Conservation (phyloP, 2,329 filamentous ascomycete genomes). For the Aspergillus clavatus region DNA sequence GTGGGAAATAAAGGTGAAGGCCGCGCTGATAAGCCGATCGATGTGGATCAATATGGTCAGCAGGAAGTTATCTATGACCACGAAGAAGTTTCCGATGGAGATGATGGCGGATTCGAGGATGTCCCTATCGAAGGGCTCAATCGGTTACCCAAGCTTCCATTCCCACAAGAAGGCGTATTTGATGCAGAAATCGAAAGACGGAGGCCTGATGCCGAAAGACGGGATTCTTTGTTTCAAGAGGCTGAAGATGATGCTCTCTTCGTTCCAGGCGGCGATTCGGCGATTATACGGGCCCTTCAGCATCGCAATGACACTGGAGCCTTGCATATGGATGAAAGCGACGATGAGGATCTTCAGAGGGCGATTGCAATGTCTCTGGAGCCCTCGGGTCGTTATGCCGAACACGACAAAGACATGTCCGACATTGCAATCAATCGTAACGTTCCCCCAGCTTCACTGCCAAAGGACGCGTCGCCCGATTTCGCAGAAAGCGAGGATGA, state of each 20-base stretch:
- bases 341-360: constrained; percentile 70
- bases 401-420: constrained; percentile 37
- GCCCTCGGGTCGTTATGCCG: constrained; percentile 23
- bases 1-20: constrained; percentile 80
- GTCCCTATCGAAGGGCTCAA: constrained; percentile 89
- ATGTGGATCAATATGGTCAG: constrained; percentile 66
- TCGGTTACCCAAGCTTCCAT: constrained; percentile 62
- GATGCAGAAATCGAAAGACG: constrained; percentile 33
- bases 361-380: constrained; percentile 84
- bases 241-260: constrained; percentile 53
- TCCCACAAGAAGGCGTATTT: constrained; percentile 35
- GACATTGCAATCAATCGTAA: constrained; percentile 41
- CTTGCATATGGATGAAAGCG: constrained; percentile 46
- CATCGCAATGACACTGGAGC: constrained; percentile 48
- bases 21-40: constrained; percentile 80
- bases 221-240: constrained; percentile 6
- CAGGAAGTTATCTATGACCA: constrained; percentile 49
- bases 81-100: constrained; percentile 56
- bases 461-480: constrained; percentile 27
- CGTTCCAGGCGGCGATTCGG: constrained; percentile 45
- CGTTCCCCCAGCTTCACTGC: constrained; percentile 37
- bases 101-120: constrained; percentile 82
- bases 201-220: constrained; percentile 32
- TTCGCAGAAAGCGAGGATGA: constrained; percentile 63
- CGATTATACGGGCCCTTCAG: constrained; percentile 14